Percentiles rank a stretch among this genome's conserved stretches.
Conservation (phyloP, 495 filamentous ascomycete genomes). For the Podospora didyma region DNA sequence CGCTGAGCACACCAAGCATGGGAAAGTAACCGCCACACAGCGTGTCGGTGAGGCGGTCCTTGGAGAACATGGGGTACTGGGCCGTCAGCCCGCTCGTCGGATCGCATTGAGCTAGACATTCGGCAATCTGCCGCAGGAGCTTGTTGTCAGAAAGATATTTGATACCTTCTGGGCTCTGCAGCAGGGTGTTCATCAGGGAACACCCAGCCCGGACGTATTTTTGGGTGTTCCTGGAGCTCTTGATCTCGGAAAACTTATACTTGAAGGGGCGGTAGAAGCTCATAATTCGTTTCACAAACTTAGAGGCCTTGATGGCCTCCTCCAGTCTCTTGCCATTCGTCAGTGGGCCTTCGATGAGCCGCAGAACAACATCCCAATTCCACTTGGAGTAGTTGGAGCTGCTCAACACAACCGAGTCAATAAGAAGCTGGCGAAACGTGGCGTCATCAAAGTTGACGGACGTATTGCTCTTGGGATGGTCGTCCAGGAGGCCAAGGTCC, state of each 20-base stretch:
- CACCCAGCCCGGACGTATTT: slow-evolving; percentile 90
- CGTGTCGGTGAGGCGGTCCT: slow-evolving; percentile 74
- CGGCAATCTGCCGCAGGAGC: slow-evolving; percentile 84
- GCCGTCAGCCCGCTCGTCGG: slow-evolving; percentile 86
- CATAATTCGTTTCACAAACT: slow-evolving; percentile 90
- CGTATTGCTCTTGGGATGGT: slow-evolving; percentile 68
- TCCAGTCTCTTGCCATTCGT: slow-evolving; percentile 89
- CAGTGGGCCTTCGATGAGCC: slow-evolving; percentile 88
- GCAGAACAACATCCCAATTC: slow-evolving; percentile 91
- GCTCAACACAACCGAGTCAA: slow-evolving; percentile 83
- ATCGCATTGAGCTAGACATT: slow-evolving; percentile 92
- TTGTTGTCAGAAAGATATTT: slow-evolving; percentile 88
- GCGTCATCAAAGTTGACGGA: slow-evolving; percentile 79
- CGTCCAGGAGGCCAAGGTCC: slow-evolving; percentile 44
- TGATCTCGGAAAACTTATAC: slow-evolving; percentile 80
- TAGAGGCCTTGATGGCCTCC: slow-evolving; percentile 90
- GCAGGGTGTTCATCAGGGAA: slow-evolving; percentile 75
- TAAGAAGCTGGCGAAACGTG: slow-evolving; percentile 75
- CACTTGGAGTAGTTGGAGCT: slow-evolving; percentile 87
- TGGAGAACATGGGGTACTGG: slow-evolving; percentile 80
- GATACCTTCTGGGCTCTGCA: slow-evolving; percentile 79
- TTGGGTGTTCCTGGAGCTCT: slow-evolving; percentile 87
- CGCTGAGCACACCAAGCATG: slow-evolving; percentile 81
- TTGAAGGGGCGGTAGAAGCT: slow-evolving; percentile 97
- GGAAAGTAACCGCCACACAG: slow-evolving; percentile 90